Base-by-base conservation (phyloP, 768 basidiomycete species). In the Pholiota molesta region DNA sequence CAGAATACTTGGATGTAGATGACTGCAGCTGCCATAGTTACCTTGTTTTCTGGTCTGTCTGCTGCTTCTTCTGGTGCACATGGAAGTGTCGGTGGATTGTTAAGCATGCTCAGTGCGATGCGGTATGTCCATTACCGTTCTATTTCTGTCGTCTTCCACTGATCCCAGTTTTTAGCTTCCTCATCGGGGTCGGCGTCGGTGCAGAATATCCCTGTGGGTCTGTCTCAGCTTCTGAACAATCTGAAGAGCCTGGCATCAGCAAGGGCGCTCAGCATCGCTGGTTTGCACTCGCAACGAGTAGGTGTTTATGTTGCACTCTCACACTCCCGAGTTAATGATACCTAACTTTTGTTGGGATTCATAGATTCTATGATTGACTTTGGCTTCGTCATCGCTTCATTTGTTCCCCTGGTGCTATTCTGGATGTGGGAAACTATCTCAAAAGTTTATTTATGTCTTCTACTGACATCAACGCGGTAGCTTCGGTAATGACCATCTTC, bases 161-260 rank as follows among this genome's bases (percentile, higher is more conserved):
- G 45, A 26, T 6, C 42, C 35, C 61, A n/a, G 26, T 21, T 14
- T 35, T 57, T 62, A 93, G 93, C 7, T 96, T 96, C 79, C 74
- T 97, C 1, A 81, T 95, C 49, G 96, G 96, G 39, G 89, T 96
- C 57, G 95, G 95, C 23, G 82, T 95, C 0, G 92, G 94, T 5
- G 92, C 91, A 5, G 92, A 93, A 73, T 96, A 96, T 66, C 95
- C 95, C 7, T 93, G 92, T 64, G 95, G 95, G 26, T 91, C 90
- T 0, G 92, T 95, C 16, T 91, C 94, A 5, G 90, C 90, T 7
- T 90, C 92, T 1, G 96, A 97, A 70, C 92, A 94, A 69, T 91
- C 94, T 2, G 96, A 97, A 72, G 91, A 92, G 72, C 80, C 85
- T 9, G 86, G 84, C 9, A 89, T 97, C 67, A 80, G 74, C 66